Evolutionary conservation across 495 filamentous ascomycete species (phyloP).

Genomic region (Pyronema omphalodes): DNA sequence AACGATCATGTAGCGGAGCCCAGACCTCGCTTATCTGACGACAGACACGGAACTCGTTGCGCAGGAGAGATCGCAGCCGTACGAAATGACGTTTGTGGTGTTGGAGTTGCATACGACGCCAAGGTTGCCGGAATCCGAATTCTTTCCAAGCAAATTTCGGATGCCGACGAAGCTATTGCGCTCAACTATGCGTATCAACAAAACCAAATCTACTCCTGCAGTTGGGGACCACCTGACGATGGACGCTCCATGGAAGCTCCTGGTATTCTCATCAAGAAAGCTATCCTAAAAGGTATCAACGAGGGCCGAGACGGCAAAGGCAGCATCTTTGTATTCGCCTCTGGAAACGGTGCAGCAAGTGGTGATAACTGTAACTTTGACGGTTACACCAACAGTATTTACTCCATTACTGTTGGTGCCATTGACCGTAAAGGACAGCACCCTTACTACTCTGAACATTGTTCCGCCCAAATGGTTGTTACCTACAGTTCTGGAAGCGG

Average conservation of each 20-base stretch:
- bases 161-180: conserved; percentile 77
- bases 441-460: conserved; percentile 86
- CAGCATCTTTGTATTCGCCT: conserved; percentile 94
- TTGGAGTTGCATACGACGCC: conserved; percentile 85
- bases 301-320: conserved; percentile 66
- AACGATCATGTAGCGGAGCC: conserved; percentile 70
- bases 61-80: conserved; percentile 86
- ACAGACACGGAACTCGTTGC: conserved; percentile 81
- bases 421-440: conserved; percentile 72
- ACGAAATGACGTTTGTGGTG: conserved; percentile 81
- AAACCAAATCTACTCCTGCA: conserved; percentile 96
- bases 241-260: conserved; percentile 86
- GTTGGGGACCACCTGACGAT: conserved; percentile 92
- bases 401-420: conserved; percentile 90
- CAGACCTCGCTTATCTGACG: conserved; percentile 57
- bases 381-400: conserved; percentile 97
- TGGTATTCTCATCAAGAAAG: conserved; percentile 67
- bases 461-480: conserved; percentile 85
- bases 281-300: conserved; percentile 83
- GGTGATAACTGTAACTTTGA: conserved; percentile 99
- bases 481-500: conserved; percentile 84
- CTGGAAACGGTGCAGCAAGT: conserved; percentile 72
- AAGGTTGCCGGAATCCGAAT: conserved; percentile 68
- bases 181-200: conserved; percentile 82
- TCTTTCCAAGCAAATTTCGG: conserved; percentile 70